phyloP scores from a whole-genome alignment of 345 rosid species.

The Hypericum perforatum region DNA sequence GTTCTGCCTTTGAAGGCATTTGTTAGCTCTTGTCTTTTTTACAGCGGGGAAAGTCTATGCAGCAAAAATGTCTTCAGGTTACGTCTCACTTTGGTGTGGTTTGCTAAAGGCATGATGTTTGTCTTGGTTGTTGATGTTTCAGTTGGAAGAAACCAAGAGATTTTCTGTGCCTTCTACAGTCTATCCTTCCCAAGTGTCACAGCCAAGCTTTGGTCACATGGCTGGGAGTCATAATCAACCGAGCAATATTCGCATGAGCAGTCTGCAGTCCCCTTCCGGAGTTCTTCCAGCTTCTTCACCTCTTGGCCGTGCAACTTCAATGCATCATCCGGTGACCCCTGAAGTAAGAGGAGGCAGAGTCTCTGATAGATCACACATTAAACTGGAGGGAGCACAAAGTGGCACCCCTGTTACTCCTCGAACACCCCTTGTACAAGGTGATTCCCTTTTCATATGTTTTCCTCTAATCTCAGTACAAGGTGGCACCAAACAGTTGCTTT shows the following conservation, averaged over 20 bases:
- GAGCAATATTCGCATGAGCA: slow-evolving; percentile 19
- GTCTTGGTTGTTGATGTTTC: slow-evolving; percentile 14
- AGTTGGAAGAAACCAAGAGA: slow-evolving; percentile 77
- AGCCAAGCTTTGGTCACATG: slow-evolving; percentile 26
- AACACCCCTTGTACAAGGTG: slow-evolving; percentile 54
- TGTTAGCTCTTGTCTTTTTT: too few species aligned
- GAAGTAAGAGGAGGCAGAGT: slow-evolving; percentile 30
- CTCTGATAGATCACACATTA: slow-evolving; percentile 34
- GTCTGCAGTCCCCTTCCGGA: slow-evolving; percentile 28
- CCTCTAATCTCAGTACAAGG: background rate
- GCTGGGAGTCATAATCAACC: slow-evolving; percentile 35
- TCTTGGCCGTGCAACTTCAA: background rate
- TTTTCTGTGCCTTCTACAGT: slow-evolving; percentile 28
- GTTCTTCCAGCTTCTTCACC: too few species aligned
- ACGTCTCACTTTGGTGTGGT: background rate
- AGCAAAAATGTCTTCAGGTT: background rate
- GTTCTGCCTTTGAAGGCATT: too few species aligned
- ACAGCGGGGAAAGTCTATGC: too few species aligned
- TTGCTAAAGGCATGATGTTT: too few species aligned
- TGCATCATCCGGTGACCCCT: slow-evolving; percentile 30
- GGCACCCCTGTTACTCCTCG: slow-evolving; percentile 24
- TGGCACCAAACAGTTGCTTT: too few species aligned
- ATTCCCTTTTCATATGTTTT: slow-evolving; percentile 1
- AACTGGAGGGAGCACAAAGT: slow-evolving; percentile 42
- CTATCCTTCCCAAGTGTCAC: slow-evolving; percentile 39